Evolutionary conservation across 1,284 basidiomycete genomes (phyloP).

Genomic region (Hemileia vastatrix): DNA sequence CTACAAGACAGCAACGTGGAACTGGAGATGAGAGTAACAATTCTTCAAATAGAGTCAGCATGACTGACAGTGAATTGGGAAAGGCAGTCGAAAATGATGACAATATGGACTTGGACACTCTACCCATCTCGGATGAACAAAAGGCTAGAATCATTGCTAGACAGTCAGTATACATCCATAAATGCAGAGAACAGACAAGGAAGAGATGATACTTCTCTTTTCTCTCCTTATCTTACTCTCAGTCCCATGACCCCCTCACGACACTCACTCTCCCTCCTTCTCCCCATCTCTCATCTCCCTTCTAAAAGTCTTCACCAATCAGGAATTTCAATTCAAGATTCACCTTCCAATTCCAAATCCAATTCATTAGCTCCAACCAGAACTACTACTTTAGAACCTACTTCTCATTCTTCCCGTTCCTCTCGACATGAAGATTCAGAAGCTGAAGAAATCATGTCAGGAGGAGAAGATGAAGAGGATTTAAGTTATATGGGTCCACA

Average conservation of each 20-base stretch:
- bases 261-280: background rate
- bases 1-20: background rate
- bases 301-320: background rate
- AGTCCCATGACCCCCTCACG: too few species aligned
- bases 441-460: background rate
- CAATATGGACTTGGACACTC: conserved; percentile 29
- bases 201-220: too few species aligned
- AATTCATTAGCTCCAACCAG: conserved; percentile 14
- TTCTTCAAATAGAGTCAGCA: background rate
- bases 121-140: conserved; percentile 36
- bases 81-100: background rate
- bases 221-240: too few species aligned
- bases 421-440: background rate
- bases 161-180: conserved; percentile 20
- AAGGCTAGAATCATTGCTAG: conserved; percentile 36
- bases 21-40: background rate
- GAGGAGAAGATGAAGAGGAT: background rate
- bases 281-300: background rate
- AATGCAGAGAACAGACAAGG: background rate
- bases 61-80: background rate
- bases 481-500: conserved; percentile 36
- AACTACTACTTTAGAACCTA: background rate
- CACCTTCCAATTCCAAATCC: conserved; percentile 25
- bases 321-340: conserved; percentile 28
- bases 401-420: conserved; percentile 14